Percentiles rank a stretch among this genome's conserved stretches.
phyloP scores from a whole-genome alignment of 2,329 filamentous ascomycete genomes.

The Fusarium cyanostomum region DNA sequence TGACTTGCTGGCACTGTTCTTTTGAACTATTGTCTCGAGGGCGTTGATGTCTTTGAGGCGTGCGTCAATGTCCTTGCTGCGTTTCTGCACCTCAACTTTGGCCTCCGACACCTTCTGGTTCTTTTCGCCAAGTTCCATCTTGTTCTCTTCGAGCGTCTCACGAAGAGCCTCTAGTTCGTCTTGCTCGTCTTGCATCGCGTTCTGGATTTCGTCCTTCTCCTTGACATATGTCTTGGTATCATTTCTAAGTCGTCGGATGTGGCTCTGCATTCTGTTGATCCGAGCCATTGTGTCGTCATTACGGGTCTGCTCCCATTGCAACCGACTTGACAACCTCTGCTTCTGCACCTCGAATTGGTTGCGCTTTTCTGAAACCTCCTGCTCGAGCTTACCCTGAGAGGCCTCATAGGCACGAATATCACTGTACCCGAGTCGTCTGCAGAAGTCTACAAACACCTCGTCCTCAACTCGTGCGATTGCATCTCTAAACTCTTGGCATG shows the following conservation, averaged over 20 bases:
- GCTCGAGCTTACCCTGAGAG: slow-evolving; percentile 90
- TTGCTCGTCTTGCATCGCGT: slow-evolving; percentile 75
- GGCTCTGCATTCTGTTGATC: slow-evolving; percentile 72
- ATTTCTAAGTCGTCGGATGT: slow-evolving; percentile 71
- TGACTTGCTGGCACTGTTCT: slow-evolving; percentile 85
- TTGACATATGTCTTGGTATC: slow-evolving; percentile 75
- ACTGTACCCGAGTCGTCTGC: slow-evolving; percentile 83
- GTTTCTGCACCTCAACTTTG: slow-evolving; percentile 82
- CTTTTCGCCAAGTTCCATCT: slow-evolving; percentile 72
- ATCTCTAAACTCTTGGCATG: slow-evolving; percentile 62
- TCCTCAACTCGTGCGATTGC: slow-evolving; percentile 87
- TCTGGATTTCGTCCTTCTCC: slow-evolving; percentile 79
- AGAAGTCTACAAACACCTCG: slow-evolving; percentile 86
- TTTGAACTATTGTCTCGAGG: slow-evolving; percentile 87
- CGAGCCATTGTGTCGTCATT: slow-evolving; percentile 71
- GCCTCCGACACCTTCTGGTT: slow-evolving; percentile 81
- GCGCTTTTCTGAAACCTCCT: slow-evolving; percentile 87
- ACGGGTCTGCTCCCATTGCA: slow-evolving; percentile 65
- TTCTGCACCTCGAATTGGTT: slow-evolving; percentile 87
- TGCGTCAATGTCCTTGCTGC: slow-evolving; percentile 82
- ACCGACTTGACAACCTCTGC: slow-evolving; percentile 72
- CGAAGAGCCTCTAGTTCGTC: slow-evolving; percentile 81
- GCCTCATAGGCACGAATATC: slow-evolving; percentile 94
- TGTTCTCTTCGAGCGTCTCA: slow-evolving; percentile 75
- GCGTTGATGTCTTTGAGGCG: slow-evolving; percentile 76